These are phyloP conservation scores for Pseudocercospora vitis DNA, from an alignment of 2,329 filamentous ascomycete genomes.

Conservation along the genomic window DNA sequence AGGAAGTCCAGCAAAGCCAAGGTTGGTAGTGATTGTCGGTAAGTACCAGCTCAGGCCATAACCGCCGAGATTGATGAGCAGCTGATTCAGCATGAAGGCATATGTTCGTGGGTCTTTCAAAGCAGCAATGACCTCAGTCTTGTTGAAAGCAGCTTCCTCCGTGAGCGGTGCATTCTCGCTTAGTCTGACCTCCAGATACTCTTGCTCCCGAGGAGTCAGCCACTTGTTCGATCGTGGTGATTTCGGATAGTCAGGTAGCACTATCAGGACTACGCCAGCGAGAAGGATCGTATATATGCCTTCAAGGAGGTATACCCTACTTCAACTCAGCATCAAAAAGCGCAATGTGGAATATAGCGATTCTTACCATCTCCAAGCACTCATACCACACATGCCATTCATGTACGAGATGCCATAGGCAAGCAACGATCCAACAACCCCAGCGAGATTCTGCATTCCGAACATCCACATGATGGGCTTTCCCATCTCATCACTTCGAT, in stretches of 20 bases:
- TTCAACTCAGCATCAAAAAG: background rate
- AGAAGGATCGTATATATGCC: conserved; percentile 55
- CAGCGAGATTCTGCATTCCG: conserved; percentile 47
- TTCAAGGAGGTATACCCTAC: conserved; percentile 65
- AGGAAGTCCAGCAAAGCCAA: conserved; percentile 60
- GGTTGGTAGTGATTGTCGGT: conserved; percentile 59
- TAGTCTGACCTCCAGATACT: conserved; percentile 48
- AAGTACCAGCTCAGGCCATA: conserved; percentile 45
- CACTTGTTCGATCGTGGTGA: conserved; percentile 52
- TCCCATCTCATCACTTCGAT: conserved; percentile 23
- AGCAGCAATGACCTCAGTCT: conserved; percentile 61
- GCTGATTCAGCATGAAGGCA: conserved; percentile 53
- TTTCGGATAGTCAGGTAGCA: conserved; percentile 48
- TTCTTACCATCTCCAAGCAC: conserved; percentile 49
- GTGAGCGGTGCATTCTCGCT: conserved; percentile 41
- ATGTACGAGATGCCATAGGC: conserved; percentile 47
- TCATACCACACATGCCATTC: conserved; percentile 48
- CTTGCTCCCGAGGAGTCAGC: conserved; percentile 53
- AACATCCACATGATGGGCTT: conserved; percentile 28
- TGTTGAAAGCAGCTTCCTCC: conserved; percentile 53
- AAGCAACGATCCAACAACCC: conserved; percentile 24
- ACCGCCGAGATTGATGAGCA: conserved; percentile 61
- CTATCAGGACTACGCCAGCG: conserved; percentile 48
- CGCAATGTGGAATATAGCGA: too few relatives aligned
- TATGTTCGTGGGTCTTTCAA: conserved; percentile 41